These are phyloP conservation scores for Salix brachista DNA, from an alignment of 345 rosid species.

Conservation along the genomic window DNA sequence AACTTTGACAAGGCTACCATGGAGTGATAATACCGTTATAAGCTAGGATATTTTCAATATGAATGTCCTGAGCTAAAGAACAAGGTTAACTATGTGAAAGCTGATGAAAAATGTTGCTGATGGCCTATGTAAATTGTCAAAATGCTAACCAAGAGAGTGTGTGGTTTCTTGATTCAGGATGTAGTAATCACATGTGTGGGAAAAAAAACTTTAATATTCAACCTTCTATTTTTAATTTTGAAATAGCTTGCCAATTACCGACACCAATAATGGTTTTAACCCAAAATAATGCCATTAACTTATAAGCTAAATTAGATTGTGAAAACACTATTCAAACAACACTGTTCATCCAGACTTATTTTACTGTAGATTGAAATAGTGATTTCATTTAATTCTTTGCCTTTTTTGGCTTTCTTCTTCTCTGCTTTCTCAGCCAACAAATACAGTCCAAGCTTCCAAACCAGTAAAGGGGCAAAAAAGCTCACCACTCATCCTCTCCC, in stretches of 20 bases:
- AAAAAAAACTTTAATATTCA: background rate
- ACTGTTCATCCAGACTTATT: too few relatives aligned
- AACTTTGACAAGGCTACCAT: background rate
- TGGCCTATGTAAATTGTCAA: background rate
- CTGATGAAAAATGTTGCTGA: background rate
- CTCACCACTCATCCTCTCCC: conserved; percentile 45
- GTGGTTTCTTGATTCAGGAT: background rate
- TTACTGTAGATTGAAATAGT: too few relatives aligned
- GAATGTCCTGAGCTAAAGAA: background rate
- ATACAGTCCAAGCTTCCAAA: background rate
- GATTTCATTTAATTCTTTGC: too few relatives aligned
- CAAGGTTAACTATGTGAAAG: background rate
- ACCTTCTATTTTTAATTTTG: too few relatives aligned
- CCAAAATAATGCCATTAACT: too few relatives aligned
- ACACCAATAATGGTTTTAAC: too few relatives aligned
- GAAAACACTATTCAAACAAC: too few relatives aligned
- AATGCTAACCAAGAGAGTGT: background rate
- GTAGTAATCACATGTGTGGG: background rate
- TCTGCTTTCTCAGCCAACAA: too few relatives aligned
- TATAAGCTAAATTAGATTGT: too few relatives aligned
- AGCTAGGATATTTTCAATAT: background rate
- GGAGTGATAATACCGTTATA: background rate
- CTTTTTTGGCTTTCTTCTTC: too few relatives aligned
- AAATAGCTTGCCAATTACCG: too few relatives aligned
- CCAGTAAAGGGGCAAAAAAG: background rate